These are phyloP conservation scores for Grosmannia huntii DNA, from an alignment of 2,329 filamentous ascomycete species.

Conservation along the genomic window DNA sequence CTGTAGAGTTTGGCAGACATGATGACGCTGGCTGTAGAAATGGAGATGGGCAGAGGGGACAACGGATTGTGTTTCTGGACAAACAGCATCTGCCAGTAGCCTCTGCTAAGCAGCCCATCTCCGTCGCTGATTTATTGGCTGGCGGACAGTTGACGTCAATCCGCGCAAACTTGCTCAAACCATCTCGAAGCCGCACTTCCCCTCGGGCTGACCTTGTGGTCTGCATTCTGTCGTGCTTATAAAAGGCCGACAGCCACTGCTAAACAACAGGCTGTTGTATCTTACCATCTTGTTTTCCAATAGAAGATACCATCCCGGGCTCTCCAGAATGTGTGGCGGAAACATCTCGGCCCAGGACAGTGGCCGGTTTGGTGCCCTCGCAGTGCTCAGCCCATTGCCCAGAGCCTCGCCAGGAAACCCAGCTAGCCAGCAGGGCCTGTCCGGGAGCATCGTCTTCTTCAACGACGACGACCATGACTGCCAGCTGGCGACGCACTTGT, in stretches of 20 bases:
- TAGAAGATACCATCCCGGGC: too few relatives aligned
- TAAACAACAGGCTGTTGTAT: too few relatives aligned
- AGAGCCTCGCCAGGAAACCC: not conserved
- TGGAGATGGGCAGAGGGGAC: too few relatives aligned
- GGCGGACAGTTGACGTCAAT: not conserved
- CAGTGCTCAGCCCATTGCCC: constrained; percentile 6
- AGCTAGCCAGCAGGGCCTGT: not conserved
- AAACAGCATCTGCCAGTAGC: not conserved
- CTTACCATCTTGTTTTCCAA: too few relatives aligned
- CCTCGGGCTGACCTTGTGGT: not conserved
- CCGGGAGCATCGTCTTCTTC: constrained; percentile 10
- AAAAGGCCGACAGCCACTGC: not conserved
- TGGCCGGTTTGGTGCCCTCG: constrained; percentile 10
- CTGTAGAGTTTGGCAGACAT: constrained; percentile 14
- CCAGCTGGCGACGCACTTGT: constrained; percentile 11
- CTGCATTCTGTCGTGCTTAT: not conserved
- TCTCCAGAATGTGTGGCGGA: constrained; percentile 9
- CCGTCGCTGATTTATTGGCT: not conserved
- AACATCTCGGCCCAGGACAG: constrained; percentile 5
- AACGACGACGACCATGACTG: constrained; percentile 9
- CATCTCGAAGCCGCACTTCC: constrained; percentile 3
- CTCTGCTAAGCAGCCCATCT: not conserved
- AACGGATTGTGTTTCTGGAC: not conserved
- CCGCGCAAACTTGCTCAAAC: constrained; percentile 12
- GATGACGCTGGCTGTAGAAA: not conserved